These are phyloP conservation scores for Acanthamoeba divionensis DNA, from an alignment of 208 protist genomes.

Conservation along the genomic window DNA sequence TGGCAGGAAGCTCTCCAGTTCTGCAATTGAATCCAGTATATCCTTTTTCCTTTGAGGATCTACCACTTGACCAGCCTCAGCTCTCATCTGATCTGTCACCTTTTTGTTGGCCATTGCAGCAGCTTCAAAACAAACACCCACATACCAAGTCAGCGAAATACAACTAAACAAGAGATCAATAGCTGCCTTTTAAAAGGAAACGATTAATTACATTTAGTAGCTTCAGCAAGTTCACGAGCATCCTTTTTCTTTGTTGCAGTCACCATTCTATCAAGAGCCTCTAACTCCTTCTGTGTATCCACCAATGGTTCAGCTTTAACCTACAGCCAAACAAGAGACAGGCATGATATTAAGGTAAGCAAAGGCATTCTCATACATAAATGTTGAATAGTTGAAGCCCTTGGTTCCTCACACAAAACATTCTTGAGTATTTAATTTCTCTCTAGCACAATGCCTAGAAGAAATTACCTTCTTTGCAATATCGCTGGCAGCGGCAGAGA, in stretches of 20 bases:
- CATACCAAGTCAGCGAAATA: no score
- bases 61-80: neutral
- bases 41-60: neutral
- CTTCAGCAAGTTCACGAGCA: neutral
- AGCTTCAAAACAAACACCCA: no score
- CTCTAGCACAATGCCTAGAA: no score
- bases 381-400: no score
- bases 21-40: neutral
- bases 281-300: neutral
- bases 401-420: no score
- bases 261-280: neutral
- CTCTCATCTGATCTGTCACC: neutral
- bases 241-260: neutral
- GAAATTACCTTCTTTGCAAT: no score
- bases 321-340: no score
- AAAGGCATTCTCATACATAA: no score
- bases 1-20: conserved; percentile 44
- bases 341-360: no score
- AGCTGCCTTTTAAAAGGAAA: neutral
- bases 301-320: conserved; percentile 8
- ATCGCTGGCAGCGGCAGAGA: no score
- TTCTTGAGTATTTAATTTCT: no score
- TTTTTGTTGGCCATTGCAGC: neutral
- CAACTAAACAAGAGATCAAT: neutral
- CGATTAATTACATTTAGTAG: conserved; percentile 12